Evolutionary conservation across 129 eudicot genomes (phyloP), one percentile per base, ranked within the genome.

Genomic region (Artemisia argyi): DNA sequence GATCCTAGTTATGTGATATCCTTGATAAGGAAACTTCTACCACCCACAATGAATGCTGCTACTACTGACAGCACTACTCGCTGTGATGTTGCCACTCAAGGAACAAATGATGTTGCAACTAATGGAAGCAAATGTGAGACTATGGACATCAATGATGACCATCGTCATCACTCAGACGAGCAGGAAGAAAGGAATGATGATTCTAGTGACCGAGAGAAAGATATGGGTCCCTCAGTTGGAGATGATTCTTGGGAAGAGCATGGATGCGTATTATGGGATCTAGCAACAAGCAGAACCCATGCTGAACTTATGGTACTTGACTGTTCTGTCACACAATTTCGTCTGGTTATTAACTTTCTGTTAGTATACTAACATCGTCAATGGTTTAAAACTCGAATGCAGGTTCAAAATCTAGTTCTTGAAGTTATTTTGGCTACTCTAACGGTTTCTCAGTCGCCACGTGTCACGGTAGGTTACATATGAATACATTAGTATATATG

Each of bases 181-280:
- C 59, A 16, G 11, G 80, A 54, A 49, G 81, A 58, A 30, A 19
- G 19, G 57, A 17, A 65, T 15, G 84, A 64, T 49, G 51, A 24
- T 14, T 78, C 70, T 17, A 42, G 60, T 61, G 65, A 39, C 26
- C 72, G 57, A 50, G 78, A 77, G 52, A 56, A 80, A 17, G 71
- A 60, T 44, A 52, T 46, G 39, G 81, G 64, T 62, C 69, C 57
- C 62, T 63, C 80, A 10, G 83, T 61, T 39, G 84, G 77, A 73
- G 90, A 81, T 67, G 87, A 83, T 42, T 65, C 84, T 35, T 90
- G 97, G 99, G 97, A 95, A 81, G 96, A 90, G 72, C 78, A 81
- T 77, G 99, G 99, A 77, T 90, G 97, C 76, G 74, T 90, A 78
- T 80, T 95, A 63, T 95, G 99, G 99, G 99, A 90, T 71, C 88